Percentiles rank a stretch among this genome's conserved stretches.
Conservation (phyloP, 2,329 filamentous ascomycete species). For the Alternaria postmessia region DNA sequence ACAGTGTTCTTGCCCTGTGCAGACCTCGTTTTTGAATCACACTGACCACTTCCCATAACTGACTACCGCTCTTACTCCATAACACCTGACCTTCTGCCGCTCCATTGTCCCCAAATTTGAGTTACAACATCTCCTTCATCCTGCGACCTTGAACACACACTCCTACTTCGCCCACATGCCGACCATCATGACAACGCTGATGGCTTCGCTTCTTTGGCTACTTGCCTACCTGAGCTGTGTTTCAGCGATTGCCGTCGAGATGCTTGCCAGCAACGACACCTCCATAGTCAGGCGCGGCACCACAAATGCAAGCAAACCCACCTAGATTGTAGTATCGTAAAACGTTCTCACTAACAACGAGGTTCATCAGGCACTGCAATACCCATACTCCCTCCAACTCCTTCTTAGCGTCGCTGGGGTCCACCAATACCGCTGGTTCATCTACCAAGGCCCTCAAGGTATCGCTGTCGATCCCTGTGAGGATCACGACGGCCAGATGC, state of each 20-base stretch:
- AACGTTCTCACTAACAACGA: not conserved
- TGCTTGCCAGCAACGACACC: not conserved
- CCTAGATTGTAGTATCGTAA: not conserved
- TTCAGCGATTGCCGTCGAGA: not conserved
- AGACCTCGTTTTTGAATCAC: not conserved
- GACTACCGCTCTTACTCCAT: not conserved
- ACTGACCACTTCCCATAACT: not conserved
- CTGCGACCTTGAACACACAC: not conserved
- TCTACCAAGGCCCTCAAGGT: not conserved
- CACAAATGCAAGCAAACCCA: not conserved
- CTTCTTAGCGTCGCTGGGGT: not conserved
- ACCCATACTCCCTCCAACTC: constrained; percentile 1
- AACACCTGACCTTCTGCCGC: not conserved
- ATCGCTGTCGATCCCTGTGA: not conserved
- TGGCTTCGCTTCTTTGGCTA: not conserved
- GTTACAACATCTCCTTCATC: not conserved
- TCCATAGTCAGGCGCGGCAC: not conserved
- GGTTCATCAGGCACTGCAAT: not conserved
- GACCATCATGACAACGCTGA: not conserved
- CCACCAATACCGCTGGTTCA: not conserved
- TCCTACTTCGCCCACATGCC: not conserved
- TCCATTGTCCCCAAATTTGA: not conserved
- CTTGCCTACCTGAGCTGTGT: not conserved
- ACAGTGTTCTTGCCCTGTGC: not conserved
- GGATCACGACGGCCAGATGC: not conserved